Conservation (phyloP, 208 protist genomes). For the Lotmaria passim region DNA sequence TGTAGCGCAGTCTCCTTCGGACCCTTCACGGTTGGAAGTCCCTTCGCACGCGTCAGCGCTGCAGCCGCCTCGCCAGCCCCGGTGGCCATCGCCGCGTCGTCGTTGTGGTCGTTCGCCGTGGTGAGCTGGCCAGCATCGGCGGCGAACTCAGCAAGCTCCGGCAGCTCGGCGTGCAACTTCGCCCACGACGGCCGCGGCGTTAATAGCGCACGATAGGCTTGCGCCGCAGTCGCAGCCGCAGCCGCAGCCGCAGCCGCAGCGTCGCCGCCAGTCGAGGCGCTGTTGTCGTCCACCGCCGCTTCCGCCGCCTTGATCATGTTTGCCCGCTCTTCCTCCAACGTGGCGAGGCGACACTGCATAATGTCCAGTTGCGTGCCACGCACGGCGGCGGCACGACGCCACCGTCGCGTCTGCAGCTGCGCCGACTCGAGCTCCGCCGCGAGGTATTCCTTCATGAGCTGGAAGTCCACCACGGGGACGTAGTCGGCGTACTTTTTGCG, state of each 20-base stretch:
- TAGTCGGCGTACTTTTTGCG: conserved; percentile 71
- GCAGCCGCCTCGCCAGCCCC: conserved; percentile 1
- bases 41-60: not conserved
- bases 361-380: conserved; percentile 84
- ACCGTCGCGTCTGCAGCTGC: conserved; percentile 51
- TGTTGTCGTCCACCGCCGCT: not conserved
- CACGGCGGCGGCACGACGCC: conserved; percentile 78
- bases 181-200: conserved; percentile 82
- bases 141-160: conserved; percentile 46
- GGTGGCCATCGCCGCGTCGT: not conserved
- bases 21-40: conserved; percentile 44
- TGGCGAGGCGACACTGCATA: conserved; percentile 57
- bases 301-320: conserved; percentile 25
- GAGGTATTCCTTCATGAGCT: conserved; percentile 75
- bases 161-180: conserved; percentile 40
- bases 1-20: conserved; percentile 54
- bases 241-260: too few species aligned
- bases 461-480: conserved; percentile 68
- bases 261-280: not conserved
- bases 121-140: conserved; percentile 26
- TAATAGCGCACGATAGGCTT: conserved; percentile 23
- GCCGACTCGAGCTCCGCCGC: conserved; percentile 56
- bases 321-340: conserved; percentile 49
- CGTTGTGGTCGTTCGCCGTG: conserved; percentile 8
- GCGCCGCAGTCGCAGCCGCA: too few species aligned